These are phyloP conservation scores for Aspergillus bombycis DNA, from an alignment of 2,329 filamentous ascomycete species.

Conservation along the genomic window DNA sequence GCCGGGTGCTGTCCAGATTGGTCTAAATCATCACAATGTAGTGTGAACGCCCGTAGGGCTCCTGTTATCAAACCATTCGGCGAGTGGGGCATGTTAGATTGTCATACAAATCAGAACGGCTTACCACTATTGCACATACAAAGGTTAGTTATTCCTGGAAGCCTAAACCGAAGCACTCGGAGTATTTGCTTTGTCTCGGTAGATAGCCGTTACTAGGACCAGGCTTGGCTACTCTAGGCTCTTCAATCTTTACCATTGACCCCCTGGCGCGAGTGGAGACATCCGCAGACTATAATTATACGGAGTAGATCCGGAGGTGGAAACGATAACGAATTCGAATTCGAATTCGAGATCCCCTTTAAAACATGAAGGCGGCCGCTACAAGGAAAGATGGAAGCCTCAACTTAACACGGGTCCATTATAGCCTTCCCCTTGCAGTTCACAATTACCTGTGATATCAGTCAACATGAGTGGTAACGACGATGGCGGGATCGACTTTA, in stretches of 20 bases:
- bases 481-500: slow-evolving; percentile 8
- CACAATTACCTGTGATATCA: neutral
- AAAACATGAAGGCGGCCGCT: neutral
- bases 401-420: neutral
- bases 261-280: neutral
- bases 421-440: neutral
- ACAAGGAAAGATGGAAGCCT: neutral
- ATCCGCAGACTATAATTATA: neutral
- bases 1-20: neutral
- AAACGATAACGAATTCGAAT: slow-evolving; percentile 21
- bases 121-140: too few relatives aligned
- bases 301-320: neutral
- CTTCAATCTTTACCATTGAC: neutral
- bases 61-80: neutral
- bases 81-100: neutral
- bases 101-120: neutral
- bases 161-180: neutral
- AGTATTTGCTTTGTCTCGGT: neutral
- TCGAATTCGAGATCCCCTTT: slow-evolving; percentile 16
- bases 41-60: neutral
- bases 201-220: neutral
- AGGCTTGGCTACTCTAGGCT: neutral
- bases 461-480: neutral
- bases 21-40: neutral
- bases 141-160: too few relatives aligned